These are phyloP conservation scores for Lagerstroemia fauriei DNA, from an alignment of 441 rosid genomes.

Conservation along the genomic window DNA sequence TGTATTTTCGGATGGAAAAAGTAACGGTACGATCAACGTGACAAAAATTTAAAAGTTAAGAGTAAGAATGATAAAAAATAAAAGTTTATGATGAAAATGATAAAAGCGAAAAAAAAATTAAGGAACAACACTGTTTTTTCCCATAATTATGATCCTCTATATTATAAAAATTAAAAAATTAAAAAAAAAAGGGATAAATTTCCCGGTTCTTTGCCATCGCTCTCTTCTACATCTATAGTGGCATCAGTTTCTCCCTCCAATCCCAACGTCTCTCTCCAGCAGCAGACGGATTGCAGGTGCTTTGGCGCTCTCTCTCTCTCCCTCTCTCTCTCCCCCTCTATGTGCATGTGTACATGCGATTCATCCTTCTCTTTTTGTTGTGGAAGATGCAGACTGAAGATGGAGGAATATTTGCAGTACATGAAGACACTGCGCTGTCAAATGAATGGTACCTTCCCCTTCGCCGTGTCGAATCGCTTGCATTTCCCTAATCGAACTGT, in stretches of 20 bases:
- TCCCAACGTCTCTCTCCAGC: not conserved
- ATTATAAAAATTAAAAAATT: too few species aligned
- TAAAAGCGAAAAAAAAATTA: too few species aligned
- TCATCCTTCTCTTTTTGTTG: conserved; percentile 5
- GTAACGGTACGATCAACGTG: too few species aligned
- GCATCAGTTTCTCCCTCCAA: not conserved
- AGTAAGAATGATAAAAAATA: too few species aligned
- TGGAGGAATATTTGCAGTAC: conserved; percentile 75
- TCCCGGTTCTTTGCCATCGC: not conserved
- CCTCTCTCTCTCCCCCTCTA: conserved; percentile 1
- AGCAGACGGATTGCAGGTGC: not conserved
- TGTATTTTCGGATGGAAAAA: too few species aligned
- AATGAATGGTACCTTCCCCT: conserved; percentile 40
- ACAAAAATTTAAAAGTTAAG: too few species aligned
- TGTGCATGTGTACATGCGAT: not conserved
- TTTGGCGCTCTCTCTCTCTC: not conserved
- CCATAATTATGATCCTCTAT: too few species aligned
- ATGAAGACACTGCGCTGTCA: conserved; percentile 68
- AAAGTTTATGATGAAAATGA: too few species aligned
- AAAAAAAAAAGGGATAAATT: too few species aligned
- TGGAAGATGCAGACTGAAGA: conserved; percentile 34
- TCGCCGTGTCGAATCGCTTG: not conserved
- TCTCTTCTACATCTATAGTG: not conserved
- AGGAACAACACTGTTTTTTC: too few species aligned
- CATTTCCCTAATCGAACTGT: not conserved